phyloP scores from a whole-genome alignment of 768 basidiomycete genomes.

The Nidula microcarpa region DNA sequence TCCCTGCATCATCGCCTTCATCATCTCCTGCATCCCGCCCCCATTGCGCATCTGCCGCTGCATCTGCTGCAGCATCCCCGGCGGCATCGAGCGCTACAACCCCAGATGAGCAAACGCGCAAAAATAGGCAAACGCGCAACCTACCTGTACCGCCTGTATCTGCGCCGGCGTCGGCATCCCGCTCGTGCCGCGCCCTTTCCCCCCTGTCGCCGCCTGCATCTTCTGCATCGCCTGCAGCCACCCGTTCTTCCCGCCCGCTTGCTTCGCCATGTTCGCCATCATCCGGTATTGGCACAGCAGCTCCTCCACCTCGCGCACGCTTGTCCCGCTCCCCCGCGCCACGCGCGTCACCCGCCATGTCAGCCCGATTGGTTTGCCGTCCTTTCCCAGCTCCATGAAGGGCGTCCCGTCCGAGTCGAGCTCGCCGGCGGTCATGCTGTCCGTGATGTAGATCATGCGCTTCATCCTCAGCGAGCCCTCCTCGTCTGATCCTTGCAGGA shows the following conservation, averaged over 20 bases:
- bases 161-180: constrained; percentile 93
- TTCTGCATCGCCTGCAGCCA: constrained; percentile 92
- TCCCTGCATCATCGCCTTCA: constrained; percentile 97
- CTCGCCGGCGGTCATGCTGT: constrained; percentile 92
- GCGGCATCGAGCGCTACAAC: constrained; percentile 82
- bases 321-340: constrained; percentile 91
- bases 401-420: constrained; percentile 92
- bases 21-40: constrained; percentile 96
- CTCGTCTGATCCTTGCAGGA: constrained; percentile 91
- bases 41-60: constrained; percentile 76
- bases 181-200: constrained; percentile 81
- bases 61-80: constrained; percentile 94
- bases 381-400: constrained; percentile 83
- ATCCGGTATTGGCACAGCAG: constrained; percentile 93
- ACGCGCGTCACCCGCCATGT: constrained; percentile 91
- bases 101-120: neutral
- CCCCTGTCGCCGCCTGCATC: constrained; percentile 83
- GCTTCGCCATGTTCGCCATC: constrained; percentile 99
- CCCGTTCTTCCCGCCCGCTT: constrained; percentile 96
- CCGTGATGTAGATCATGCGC: constrained; percentile 97
- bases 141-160: constrained; percentile 90
- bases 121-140: constrained; percentile 12
- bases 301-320: constrained; percentile 97
- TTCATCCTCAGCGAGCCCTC: constrained; percentile 90
- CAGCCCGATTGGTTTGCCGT: constrained; percentile 79